A percentile compares a stretch with the other conserved stretches of the same genome.
phyloP scores from a whole-genome alignment of 441 rosid genomes.

The Populus hybrid region DNA sequence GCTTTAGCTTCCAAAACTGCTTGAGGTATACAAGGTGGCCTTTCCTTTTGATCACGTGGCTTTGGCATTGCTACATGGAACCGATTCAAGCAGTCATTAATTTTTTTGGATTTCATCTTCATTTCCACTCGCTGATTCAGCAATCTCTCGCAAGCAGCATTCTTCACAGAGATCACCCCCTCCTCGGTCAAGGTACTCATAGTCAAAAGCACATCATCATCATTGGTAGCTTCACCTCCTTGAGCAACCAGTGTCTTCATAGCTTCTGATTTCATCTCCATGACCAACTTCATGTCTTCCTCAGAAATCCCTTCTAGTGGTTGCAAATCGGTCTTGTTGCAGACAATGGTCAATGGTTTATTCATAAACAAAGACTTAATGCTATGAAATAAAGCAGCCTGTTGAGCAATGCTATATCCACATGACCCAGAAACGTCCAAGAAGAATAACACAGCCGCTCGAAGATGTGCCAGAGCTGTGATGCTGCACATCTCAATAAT shows the following conservation, averaged over 20 bases:
- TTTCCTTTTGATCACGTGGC: constrained; percentile 75
- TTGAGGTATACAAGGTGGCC: constrained; percentile 68
- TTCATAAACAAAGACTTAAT: constrained; percentile 76
- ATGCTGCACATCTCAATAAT: constrained; percentile 92
- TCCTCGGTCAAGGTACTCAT: constrained; percentile 85
- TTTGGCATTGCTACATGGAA: constrained; percentile 89
- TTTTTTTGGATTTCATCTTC: constrained; percentile 86
- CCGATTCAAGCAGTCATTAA: constrained; percentile 72
- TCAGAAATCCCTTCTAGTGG: constrained; percentile 58
- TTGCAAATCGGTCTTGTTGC: constrained; percentile 71
- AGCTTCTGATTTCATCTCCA: constrained; percentile 76
- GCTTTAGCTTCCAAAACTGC: constrained; percentile 65
- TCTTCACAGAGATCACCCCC: constrained; percentile 79
- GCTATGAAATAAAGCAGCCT: constrained; percentile 84
- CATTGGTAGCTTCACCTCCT: constrained; percentile 55
- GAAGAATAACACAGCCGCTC: constrained; percentile 64
- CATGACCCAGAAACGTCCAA: constrained; percentile 78
- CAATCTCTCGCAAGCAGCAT: constrained; percentile 80
- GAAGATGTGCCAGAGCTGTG: constrained; percentile 59
- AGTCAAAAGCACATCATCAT: constrained; percentile 57
- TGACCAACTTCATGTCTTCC: constrained; percentile 59
- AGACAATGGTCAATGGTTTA: constrained; percentile 64
- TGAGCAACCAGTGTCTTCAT: constrained; percentile 60
- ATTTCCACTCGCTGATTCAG: constrained; percentile 64
- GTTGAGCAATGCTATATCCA: constrained; percentile 90